Conservation (phyloP, 208 protist species). For the Sergeia podlipaevii region DNA sequence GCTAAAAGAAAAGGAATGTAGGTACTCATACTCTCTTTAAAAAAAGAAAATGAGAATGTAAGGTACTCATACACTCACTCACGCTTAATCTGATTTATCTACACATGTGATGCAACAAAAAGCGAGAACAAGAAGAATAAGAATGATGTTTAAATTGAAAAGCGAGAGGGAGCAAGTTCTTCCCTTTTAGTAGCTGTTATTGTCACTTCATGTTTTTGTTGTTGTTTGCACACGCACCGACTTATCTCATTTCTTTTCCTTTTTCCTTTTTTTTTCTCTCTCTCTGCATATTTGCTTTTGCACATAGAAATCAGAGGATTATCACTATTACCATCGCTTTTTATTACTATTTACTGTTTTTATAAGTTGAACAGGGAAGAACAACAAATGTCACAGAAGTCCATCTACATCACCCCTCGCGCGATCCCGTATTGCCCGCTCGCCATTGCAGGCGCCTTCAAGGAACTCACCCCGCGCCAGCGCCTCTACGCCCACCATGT, state of each 20-base stretch:
- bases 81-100: neutral
- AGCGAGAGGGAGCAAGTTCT: no score
- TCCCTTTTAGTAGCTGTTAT: neutral
- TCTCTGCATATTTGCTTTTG: constrained; percentile 6
- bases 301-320: no score
- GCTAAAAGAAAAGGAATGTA: no score
- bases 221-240: constrained; percentile 1
- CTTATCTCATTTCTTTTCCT: neutral
- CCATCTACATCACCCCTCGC: constrained; percentile 46
- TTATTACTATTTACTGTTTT: neutral
- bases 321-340: neutral
- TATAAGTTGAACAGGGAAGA: neutral
- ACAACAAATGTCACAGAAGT: constrained; percentile 13
- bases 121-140: constrained; percentile 7
- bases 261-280: constrained; percentile 3
- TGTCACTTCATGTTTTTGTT: constrained; percentile 2
- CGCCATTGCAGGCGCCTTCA: constrained; percentile 59
- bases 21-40: no score
- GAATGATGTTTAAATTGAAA: no score
- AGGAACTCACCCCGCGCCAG: constrained; percentile 66
- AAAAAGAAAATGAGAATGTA: no score
- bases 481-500: constrained; percentile 82
- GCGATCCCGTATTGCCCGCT: constrained; percentile 66
- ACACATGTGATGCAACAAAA: constrained; percentile 1
- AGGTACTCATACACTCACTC: neutral